Evolutionary conservation across 1,139 yeast species (phyloP), one percentile per base, ranked within the genome.

Genomic region (Suhomyces anneliseae): DNA sequence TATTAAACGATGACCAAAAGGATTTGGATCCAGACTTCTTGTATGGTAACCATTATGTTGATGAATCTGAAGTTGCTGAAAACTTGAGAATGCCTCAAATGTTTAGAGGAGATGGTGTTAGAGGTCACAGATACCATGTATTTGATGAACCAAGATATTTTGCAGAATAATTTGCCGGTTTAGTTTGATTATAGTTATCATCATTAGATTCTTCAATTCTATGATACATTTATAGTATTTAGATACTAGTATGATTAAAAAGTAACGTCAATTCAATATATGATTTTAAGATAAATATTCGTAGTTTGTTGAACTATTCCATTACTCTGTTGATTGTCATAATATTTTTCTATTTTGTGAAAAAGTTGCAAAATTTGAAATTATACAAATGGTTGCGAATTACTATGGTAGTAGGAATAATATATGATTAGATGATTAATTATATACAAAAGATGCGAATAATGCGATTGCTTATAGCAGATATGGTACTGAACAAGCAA

Each of bases 81-180:
- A 84, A 79, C 39, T 74, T 85, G 59, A 76, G 89, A 57, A 90
- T 90, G 82, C 99, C 99, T 2, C 70, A 71, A n/a, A 67, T 80
- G 57, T 90, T 93, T 67, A 76, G 82, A 54, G 98, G 96, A n/a
- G 90, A 87, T 41, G 99, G 99, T 39, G 92, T 90, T 27, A 82
- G 97, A 57, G 98, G 93, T 1, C 99, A 93, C 66, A 76, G 82
- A 54, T 93, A 87, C 72, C 98, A 93, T 67, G 99, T 93, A 1
- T 90, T 93, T 66, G 93, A 90, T 56, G 95, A 87, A 64, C 90
- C 90, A 3, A 79, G 96, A 55, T 92, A 92, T 64, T 90, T 81
- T 62, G 78, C 73, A 34, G 76, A 67, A 34, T 50, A 49, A 34
- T 27, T 24, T 26, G 31, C 24, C 24, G 6, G 24, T 19, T 4